A percentile compares a stretch with the other conserved stretches of the same genome.
phyloP scores from a whole-genome alignment of 2,329 filamentous ascomycete genomes.

The Leptographium galeiforme region DNA sequence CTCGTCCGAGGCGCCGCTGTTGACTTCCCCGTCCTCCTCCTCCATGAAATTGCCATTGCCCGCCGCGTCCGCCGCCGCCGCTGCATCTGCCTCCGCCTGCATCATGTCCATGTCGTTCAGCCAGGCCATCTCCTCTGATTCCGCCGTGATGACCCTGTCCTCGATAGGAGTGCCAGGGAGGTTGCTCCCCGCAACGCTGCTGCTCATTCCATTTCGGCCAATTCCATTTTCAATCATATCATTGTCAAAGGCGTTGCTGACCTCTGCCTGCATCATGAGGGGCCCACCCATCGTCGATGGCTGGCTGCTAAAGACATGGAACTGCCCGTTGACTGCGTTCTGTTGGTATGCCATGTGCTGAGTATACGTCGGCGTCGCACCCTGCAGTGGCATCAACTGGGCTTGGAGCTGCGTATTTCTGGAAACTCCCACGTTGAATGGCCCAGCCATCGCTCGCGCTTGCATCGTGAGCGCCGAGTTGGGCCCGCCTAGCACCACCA shows the following conservation, averaged over 20 bases:
- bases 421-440: neutral
- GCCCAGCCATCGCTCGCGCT: neutral
- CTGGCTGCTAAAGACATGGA: slow-evolving; percentile 6
- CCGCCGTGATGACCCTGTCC: neutral
- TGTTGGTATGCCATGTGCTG: slow-evolving; percentile 7
- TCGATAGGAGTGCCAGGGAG: neutral
- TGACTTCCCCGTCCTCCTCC: neutral
- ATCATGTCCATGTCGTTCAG: neutral
- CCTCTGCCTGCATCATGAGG: too few relatives aligned
- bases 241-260: too few relatives aligned
- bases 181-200: neutral
- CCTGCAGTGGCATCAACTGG: too few relatives aligned
- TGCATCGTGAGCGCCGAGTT: neutral
- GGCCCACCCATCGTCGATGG: neutral
- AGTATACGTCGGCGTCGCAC: slow-evolving; percentile 2
- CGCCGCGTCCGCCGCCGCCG: too few relatives aligned
- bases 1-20: neutral
- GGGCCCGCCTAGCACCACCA: neutral
- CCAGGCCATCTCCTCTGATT: neutral
- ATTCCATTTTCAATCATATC: too few relatives aligned
- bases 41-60: neutral
- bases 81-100: neutral
- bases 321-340: slow-evolving; percentile 1
- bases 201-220: neutral
- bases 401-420: too few relatives aligned